Conservation (phyloP, 306 rosid species). For the Vigna reflexopilosa region DNA sequence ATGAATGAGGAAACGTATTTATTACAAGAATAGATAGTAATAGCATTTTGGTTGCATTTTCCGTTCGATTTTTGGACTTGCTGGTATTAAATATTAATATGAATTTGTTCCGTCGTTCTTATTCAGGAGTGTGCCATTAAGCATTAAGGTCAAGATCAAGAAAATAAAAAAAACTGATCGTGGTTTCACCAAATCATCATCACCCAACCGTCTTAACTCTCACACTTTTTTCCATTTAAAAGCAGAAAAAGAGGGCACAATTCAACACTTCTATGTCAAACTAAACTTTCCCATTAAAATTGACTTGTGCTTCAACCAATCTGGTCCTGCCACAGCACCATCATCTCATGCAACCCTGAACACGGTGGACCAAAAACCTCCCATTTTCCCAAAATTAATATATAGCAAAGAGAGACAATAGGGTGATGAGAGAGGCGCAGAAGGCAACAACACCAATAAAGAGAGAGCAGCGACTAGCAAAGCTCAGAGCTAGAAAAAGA, state of each 20-base stretch:
- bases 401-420: conserved; percentile 26
- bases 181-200: background rate
- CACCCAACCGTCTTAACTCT: conserved; percentile 12
- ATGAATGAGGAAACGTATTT: background rate
- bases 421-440: conserved; percentile 14
- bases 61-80: background rate
- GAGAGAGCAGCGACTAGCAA: conserved; percentile 45
- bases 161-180: background rate
- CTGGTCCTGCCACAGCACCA: conserved; percentile 36
- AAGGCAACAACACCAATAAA: conserved; percentile 40
- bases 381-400: conserved; percentile 35
- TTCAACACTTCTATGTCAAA: conserved; percentile 26
- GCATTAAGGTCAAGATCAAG: background rate
- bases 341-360: conserved; percentile 27
- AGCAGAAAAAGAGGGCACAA: background rate
- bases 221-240: background rate
- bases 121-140: conserved; percentile 16
- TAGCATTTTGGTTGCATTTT: background rate
- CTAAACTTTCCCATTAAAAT: conserved; percentile 3
- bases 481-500: background rate
- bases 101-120: background rate
- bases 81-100: background rate
- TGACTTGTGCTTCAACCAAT: conserved; percentile 41
- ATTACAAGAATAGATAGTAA: background rate
- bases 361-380: conserved; percentile 39